phyloP scores from a whole-genome alignment of 257 asterid species.

The Capsicum baccatum region DNA sequence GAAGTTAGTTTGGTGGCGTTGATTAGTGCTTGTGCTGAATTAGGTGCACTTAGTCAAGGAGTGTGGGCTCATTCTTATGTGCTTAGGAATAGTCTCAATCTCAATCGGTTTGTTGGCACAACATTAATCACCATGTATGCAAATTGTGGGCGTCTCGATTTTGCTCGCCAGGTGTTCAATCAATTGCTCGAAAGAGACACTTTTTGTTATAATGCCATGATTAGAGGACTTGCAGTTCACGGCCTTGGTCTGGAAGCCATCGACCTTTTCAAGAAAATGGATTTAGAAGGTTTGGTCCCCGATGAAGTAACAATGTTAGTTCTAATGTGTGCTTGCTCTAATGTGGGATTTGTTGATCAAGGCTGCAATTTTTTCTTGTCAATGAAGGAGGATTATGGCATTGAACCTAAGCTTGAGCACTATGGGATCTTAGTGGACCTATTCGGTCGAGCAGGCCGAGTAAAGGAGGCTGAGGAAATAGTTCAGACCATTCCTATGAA shows the following conservation, averaged over 20 bases:
- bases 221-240: conserved; percentile 60
- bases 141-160: conserved; percentile 59
- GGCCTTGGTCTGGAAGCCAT: conserved; percentile 60
- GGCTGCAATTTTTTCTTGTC: conserved; percentile 47
- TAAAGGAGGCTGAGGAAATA: conserved; percentile 56
- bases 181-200: conserved; percentile 38
- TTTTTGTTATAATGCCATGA: conserved; percentile 63
- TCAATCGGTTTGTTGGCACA: conserved; percentile 52
- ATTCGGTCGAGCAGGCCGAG: conserved; percentile 55
- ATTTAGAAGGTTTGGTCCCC: conserved; percentile 37
- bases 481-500: conserved; percentile 52
- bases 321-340: conserved; percentile 59
- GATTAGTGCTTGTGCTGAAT: conserved; percentile 54
- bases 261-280: conserved; percentile 54
- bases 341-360: conserved; percentile 56
- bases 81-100: conserved; percentile 32
- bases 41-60: conserved; percentile 56
- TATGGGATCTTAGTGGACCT: conserved; percentile 61
- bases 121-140: conserved; percentile 62
- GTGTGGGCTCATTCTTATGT: conserved; percentile 55
- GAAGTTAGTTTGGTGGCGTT: conserved; percentile 44
- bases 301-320: conserved; percentile 53
- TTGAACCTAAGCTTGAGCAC: conserved; percentile 58
- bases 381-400: conserved; percentile 41
- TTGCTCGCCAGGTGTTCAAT: conserved; percentile 51